Conservation (phyloP, 306 rosid species). For the Adenanthera pavonina region DNA sequence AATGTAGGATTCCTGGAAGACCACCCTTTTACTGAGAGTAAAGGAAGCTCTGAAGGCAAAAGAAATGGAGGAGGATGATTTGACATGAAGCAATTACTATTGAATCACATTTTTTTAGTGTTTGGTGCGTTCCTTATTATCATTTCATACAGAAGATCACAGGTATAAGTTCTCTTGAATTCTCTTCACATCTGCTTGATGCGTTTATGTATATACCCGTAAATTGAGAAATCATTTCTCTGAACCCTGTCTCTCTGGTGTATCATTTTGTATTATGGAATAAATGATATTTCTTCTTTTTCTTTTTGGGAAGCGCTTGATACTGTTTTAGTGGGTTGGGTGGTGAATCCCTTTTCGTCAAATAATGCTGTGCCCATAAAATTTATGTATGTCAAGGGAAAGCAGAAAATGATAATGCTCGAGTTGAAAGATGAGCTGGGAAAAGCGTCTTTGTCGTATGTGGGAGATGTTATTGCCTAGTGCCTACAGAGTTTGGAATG, state of each 20-base stretch:
- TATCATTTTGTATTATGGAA: neutral
- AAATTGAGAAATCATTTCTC: neutral
- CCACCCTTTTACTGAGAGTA: conserved; percentile 47
- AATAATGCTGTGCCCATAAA: neutral
- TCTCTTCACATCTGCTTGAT: neutral
- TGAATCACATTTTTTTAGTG: conserved; percentile 18
- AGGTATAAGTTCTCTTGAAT: neutral
- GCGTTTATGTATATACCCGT: neutral
- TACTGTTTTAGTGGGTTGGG: neutral
- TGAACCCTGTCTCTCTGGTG: neutral
- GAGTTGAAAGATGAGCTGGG: neutral
- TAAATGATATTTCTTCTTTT: neutral
- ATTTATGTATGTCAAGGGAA: neutral
- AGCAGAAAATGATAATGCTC: neutral
- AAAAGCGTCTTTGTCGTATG: neutral
- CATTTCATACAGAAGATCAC: conserved; percentile 3
- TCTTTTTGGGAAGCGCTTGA: neutral
- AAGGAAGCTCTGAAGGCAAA: conserved; percentile 55
- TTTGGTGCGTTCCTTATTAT: neutral
- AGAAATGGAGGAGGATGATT: conserved; percentile 62
- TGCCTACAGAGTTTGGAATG: too few species aligned
- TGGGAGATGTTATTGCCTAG: neutral
- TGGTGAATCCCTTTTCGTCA: neutral
- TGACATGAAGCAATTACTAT: conserved; percentile 46
- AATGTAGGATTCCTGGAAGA: conserved; percentile 61